phyloP scores from a whole-genome alignment of 1,284 basidiomycete species.

The Chiua sp. region DNA sequence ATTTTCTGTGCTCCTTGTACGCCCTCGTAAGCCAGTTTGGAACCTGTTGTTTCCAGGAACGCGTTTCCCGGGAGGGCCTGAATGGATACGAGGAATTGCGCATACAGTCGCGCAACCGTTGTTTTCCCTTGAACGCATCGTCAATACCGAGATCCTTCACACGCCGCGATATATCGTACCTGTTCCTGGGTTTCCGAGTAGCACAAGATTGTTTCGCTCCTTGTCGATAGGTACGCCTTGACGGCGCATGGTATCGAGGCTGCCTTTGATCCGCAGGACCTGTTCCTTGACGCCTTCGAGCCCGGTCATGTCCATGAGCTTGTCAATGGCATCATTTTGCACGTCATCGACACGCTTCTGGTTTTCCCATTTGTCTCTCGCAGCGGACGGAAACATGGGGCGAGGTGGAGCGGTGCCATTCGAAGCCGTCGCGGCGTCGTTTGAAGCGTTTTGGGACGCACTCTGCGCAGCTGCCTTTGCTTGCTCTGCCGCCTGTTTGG shows the following conservation, averaged over 20 bases:
- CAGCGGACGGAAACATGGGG: conserved; percentile 34
- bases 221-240: conserved; percentile 52
- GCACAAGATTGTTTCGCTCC: conserved; percentile 59
- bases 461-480: conserved; percentile 6
- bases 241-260: conserved; percentile 52
- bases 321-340: conserved; percentile 52
- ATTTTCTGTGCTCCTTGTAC: conserved; percentile 54
- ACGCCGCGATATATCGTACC: conserved; percentile 39
- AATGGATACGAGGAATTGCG: conserved; percentile 61
- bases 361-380: conserved; percentile 52
- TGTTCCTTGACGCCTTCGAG: conserved; percentile 60
- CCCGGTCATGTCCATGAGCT: conserved; percentile 63
- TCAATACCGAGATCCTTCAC: neutral
- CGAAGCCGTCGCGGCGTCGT: neutral
- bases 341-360: conserved; percentile 54
- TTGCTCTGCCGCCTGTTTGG: neutral
- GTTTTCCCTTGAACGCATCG: conserved; percentile 59
- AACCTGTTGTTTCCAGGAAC: conserved; percentile 67
- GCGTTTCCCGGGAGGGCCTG: conserved; percentile 55
- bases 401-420: conserved; percentile 14
- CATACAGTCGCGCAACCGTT: conserved; percentile 67
- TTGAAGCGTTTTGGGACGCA: neutral
- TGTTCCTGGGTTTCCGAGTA: conserved; percentile 69
- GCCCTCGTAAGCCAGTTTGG: conserved; percentile 61
- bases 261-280: conserved; percentile 54